Evolutionary conservation across 164 flowering plant species (phyloP), one percentile per base, ranked within the genome.

Genomic region (Tetracentron sinense): DNA sequence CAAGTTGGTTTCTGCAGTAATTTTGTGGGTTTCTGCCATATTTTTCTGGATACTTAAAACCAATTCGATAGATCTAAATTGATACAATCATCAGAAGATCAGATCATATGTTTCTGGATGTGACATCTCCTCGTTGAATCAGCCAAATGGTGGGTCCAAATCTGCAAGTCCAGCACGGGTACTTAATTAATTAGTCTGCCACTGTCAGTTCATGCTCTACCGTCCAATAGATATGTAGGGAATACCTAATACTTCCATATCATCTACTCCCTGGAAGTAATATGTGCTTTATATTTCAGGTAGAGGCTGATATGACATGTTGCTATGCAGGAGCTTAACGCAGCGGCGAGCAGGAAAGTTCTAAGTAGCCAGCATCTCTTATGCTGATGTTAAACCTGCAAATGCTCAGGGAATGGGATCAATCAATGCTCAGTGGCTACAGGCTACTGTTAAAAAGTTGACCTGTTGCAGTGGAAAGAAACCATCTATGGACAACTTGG

Each of bases 221-320:
- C 17, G 25, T n/a, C 6, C 23, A n/a, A 6, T 38, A 31, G 61
- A 60, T 61, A 15, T n/a, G n/a, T n/a, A n/a, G n/a, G n/a, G n/a
- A n/a, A n/a, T n/a, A n/a, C n/a, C n/a, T n/a, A n/a, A n/a, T n/a
- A n/a, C 19, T 61, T 22, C 8, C 21, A 17, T 25, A 54, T 33
- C 19, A 19, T 55, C 28, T 47, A 26, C 30, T 55, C 42, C 48
- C n/a, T 31, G 52, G 27, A 51, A 56, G 15, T 19, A 44, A 49
- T 48, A 23, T 61, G 55, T 65, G 64, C 28, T 38, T 31, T 56
- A 23, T 68, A 53, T 69, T 69, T 72, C 81, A 93, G 98, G 90
- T 82, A 20, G 97, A 93, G 73, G 97, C 96, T 78, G 97, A 67
- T 93, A 89, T 82, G 97, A 90, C 62, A 93, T 87, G 92, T 70